These are phyloP conservation scores for Penicillium desertorum DNA, from an alignment of 495 filamentous ascomycete species.

Conservation along the genomic window DNA sequence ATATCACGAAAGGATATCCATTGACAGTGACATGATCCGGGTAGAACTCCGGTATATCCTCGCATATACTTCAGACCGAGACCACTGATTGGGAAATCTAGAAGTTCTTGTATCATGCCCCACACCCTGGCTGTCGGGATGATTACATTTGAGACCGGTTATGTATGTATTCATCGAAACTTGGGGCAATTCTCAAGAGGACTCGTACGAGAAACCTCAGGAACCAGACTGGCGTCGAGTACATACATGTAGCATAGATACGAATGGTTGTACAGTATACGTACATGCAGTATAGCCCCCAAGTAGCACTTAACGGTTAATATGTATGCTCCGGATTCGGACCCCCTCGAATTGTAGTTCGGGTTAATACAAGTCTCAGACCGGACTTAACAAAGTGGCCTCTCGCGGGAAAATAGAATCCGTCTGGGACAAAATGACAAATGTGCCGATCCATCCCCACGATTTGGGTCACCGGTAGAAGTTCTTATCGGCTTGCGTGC, in stretches of 20 bases:
- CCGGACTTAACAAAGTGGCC: conserved; percentile 16
- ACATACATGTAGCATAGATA: no score
- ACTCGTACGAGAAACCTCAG: conserved; percentile 14
- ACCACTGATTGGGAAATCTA: conserved; percentile 38
- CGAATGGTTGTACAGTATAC: not conserved
- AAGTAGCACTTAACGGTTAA: conserved; percentile 18
- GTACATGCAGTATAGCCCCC: not conserved
- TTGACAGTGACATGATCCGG: conserved; percentile 1
- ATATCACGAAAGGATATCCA: not conserved
- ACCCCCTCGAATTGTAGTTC: conserved; percentile 11
- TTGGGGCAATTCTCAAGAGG: conserved; percentile 10
- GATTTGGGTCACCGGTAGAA: conserved; percentile 38
- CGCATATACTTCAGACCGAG: conserved; percentile 32
- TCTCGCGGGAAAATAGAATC: conserved; percentile 46
- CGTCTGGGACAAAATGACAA: conserved; percentile 45
- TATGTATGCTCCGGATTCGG: conserved; percentile 27
- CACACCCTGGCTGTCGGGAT: conserved; percentile 21
- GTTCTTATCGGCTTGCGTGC: conserved; percentile 20
- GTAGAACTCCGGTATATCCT: conserved; percentile 16
- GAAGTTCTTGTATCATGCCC: conserved; percentile 22
- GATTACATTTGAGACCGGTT: conserved; percentile 8
- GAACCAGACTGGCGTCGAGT: not conserved
- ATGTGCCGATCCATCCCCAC: conserved; percentile 45
- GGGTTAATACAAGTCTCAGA: conserved; percentile 9
- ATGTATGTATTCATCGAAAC: conserved; percentile 6